A percentile compares a stretch with the other conserved stretches of the same genome.
Conservation (phyloP, 2,329 filamentous ascomycete species). For the Aureobasidium sp. region DNA sequence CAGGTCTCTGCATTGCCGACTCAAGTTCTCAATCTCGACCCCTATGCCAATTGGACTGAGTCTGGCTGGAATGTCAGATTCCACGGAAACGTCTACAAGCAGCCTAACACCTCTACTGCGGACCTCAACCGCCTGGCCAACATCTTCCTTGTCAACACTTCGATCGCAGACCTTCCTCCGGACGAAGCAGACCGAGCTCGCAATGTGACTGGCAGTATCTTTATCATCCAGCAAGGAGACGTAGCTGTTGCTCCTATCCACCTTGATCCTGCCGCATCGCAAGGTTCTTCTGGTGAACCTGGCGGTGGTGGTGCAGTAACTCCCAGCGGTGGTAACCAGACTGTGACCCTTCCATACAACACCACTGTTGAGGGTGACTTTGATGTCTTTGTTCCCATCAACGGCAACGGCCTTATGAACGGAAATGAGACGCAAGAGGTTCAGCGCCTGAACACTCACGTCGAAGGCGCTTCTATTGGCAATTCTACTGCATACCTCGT, state of each 20-base stretch:
- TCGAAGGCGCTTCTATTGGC: slow-evolving; percentile 54
- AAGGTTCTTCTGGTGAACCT: slow-evolving; percentile 42
- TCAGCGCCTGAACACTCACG: slow-evolving; percentile 61
- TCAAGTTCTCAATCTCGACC: slow-evolving; percentile 61
- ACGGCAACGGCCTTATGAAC: slow-evolving; percentile 50
- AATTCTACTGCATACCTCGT: slow-evolving; percentile 73
- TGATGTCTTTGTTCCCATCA: slow-evolving; percentile 59
- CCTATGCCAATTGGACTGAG: slow-evolving; percentile 67
- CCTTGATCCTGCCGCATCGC: slow-evolving; percentile 50
- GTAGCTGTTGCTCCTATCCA: slow-evolving; percentile 52
- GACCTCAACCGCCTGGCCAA: slow-evolving; percentile 63
- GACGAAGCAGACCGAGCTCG: slow-evolving; percentile 58
- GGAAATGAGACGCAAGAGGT: slow-evolving; percentile 58
- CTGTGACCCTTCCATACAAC: slow-evolving; percentile 53
- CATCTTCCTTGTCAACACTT: slow-evolving; percentile 58
- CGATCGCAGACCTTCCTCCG: slow-evolving; percentile 50
- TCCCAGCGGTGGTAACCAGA: slow-evolving; percentile 52
- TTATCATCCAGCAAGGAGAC: slow-evolving; percentile 63
- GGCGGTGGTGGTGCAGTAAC: slow-evolving; percentile 44
- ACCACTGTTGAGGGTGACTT: slow-evolving; percentile 65
- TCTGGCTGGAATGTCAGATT: slow-evolving; percentile 68
- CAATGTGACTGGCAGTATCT: slow-evolving; percentile 65
- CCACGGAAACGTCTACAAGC: slow-evolving; percentile 75
- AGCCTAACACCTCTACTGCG: slow-evolving; percentile 56
- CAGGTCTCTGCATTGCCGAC: slow-evolving; percentile 57